Evolutionary conservation across 208 protist species (phyloP), one percentile per base, ranked within the genome.

Genomic region (Leishmania arabica): DNA sequence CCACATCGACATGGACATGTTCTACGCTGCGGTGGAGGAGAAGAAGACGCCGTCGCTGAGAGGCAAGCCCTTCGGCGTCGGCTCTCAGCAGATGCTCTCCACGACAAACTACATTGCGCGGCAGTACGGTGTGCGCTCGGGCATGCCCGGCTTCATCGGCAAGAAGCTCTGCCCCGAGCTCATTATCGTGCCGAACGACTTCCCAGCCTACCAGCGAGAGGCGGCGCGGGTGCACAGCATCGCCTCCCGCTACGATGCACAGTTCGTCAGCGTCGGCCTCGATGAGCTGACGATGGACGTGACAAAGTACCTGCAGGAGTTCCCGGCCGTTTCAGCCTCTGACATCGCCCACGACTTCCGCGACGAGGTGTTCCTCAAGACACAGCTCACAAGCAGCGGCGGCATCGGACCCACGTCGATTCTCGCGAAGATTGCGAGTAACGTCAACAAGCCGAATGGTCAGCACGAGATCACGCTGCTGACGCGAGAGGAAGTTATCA

Each of bases 101-200:
- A 99, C 98, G n/a, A 94, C 95, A 1, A 99, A 98, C 89, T 99
- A 99, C 87, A 92, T 97, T 62, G 98, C 98, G 21, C 89, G 98
- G 37, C 89, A 98, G 87, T 99, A 95, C 88, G 98, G 98, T 47
- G 98, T 99, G 42, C 94, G 98, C 54, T 93, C 92, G 34, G 98
- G 97, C 15, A 99, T 99, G 98, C 97, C 98, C 0, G 98, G 98
- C 34, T 99, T 98, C 87, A 98, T 99, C 80, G 97, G 90, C 49
- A 78, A 86, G 70, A 91, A 94, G 75, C 89, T 99, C 24, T 99
- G 97, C 81, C 95, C 94, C 9, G 86, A 94, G 21, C 85, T 99
- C 31, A 88, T 95, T 54, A 97, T 99, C 73, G 93, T 98, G 24
- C 88, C 88, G 34, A 88, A 83, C 21, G 87, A 97, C 86, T 97